Evolutionary conservation across 768 basidiomycete genomes (phyloP), one percentile per base, ranked within the genome.

Genomic region (Trametes cubensis): DNA sequence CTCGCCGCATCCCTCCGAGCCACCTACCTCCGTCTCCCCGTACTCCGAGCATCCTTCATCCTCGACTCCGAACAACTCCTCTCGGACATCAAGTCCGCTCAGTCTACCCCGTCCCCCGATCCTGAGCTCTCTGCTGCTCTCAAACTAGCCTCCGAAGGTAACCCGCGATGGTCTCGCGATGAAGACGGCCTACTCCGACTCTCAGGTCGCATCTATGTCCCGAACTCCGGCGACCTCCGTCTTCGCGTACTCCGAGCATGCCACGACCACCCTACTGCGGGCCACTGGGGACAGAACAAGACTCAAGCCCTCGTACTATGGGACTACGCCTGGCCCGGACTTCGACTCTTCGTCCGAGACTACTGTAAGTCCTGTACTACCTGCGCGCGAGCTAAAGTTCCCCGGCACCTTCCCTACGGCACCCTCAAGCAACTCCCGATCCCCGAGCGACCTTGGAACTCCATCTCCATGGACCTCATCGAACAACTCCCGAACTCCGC

Each of bases 231-330:
- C 0, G 53, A 75, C 60, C 69, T 74, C 39, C 60, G 55, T 1
- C 61, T 74, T 6, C 62, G 60, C 0, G 49, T 72, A 17, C 66
- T 77, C 11, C 58, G 65, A 11, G 14, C 55, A 4, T 47, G 59
- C 5, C 77, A 77, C 62, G 72, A 77, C 50, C 60, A 68, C 25
- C 64, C 62, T 3, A 55, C 70, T 0, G 58, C 72, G 0, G 73
- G 76, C 4, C 77, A 78, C 53, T 73, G 65, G 41, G 75, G 78
- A 7, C 66, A 68, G 41, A 67, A 62, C 23, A 58, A 58, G 61
- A 63, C 55, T 6, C 55, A 57, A 39, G 55, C 48, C 21, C 41
- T 71, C 1, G 53, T 75, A 13, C 41, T 39, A n/a, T 60, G 68
- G n/a, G 49, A 75, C 30, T 75, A 65, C 68, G 65, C 57, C 55